Base-by-base conservation (phyloP, 192 early-diverging fungal genomes). In the Umbelopsis sp. region DNA sequence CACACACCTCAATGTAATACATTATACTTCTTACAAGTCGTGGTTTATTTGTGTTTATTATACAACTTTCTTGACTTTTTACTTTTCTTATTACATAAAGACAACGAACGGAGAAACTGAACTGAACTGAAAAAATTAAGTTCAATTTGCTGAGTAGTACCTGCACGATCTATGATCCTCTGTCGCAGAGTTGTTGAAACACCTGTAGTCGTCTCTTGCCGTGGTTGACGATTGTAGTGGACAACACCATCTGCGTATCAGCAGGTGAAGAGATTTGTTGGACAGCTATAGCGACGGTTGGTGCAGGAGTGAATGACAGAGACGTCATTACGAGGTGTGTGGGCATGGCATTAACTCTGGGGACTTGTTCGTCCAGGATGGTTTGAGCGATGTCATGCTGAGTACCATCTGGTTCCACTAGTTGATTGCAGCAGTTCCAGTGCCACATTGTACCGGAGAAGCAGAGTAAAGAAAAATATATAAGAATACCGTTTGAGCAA, bases 1-100 rank as follows among this genome's bases (percentile, higher is more conserved):
- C n/a, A n/a, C n/a, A n/a, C n/a, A n/a, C 56, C 26, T 14, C 26
- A 62, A 62, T 62, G 25, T 62, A 62, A 62, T 62, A 62, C 31
- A 29, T 62, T 62, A 62, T 62, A 17, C 51, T 62, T 62, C 16
- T 31, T 32, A 34, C 31, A 20, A 31, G 24, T 0, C 31, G 16
- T 29, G 16, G 24, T 62, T 34, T 34, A 62, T 62, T 29, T 34
- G 6, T 34, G 6, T 26, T 22, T 53, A 11, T 53, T 26, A 14
- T 24, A 10, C 24, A 4, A 53, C 22, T 25, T 25, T 53, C 8
- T 25, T 53, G 20, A 6, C 36, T 8, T 38, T 38, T 38, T 41
- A 11, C 4, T 41, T 41, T 41, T 41, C 38, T 11, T 11, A 41
- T n/a, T n/a, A n/a, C n/a, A n/a, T n/a, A n/a, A n/a, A n/a, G n/a